Base-by-base conservation (phyloP, 139 green algal genomes). In the Volvox reticuliferus region DNA sequence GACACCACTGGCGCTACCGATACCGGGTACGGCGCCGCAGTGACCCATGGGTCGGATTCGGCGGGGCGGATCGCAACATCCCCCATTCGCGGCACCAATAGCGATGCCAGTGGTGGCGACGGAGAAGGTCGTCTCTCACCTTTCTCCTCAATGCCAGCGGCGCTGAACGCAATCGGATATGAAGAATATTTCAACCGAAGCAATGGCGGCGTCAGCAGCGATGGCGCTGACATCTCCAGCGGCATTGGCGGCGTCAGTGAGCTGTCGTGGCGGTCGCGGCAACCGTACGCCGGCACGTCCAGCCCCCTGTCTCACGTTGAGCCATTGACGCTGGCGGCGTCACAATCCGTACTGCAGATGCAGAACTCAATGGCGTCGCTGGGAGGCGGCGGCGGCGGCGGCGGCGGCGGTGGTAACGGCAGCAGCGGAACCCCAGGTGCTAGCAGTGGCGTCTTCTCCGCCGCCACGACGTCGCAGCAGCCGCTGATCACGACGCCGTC, bases 241-340 rank as follows among this genome's bases (percentile, higher is more conserved):
- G 76, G 30, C 76, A 82, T 6, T 35, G 71, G 21, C 71, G n/a
- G 71, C 71, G 71, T 35, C 71, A 19, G 28, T 30, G 71, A 79
- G 28, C 71, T 32, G 28, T 30, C 71, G 28, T 79, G 19, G 71
- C 71, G 71, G 28, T n/a, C 71, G 3, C 44, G 44, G 44, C 44
- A 55, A 55, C 65, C 65, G 65, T 73, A 73, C 65, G 65, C 2
- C 12, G 65, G 21, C 65, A 26, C 16, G 24, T 28, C 65, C 65
- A 73, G 21, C 9, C 50, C 75, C 20, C 75, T 61, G 28, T 61
- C 75, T 24, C 20, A 68, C 26, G 33, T 80, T 16, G 83, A 80
- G 67, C 83, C 83, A 0, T 37, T 89, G 14, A 89, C 83, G 26
- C 67, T 89, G 82, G 82, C 83, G 83, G 83, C 83, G 36, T 80